These are phyloP conservation scores for Cyberlindnera sargentensis DNA, from an alignment of 805 yeast species.

Conservation along the genomic window DNA sequence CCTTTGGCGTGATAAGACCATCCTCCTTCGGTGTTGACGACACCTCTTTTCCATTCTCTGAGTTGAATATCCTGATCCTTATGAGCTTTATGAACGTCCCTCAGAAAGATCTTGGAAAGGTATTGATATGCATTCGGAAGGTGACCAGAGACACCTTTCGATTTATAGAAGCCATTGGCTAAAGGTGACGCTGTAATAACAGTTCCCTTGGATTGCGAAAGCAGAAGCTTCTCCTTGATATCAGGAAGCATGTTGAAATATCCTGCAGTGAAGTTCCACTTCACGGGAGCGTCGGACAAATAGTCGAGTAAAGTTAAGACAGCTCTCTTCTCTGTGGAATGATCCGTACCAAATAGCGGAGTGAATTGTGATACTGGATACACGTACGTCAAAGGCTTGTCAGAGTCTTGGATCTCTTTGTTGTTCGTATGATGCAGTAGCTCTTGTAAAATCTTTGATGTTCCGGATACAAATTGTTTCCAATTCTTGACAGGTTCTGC, in stretches of 20 bases:
- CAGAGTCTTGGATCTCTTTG: constrained; percentile 12
- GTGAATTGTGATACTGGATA: constrained; percentile 91
- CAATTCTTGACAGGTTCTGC: constrained; percentile 59
- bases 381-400: constrained; percentile 50
- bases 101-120: constrained; percentile 62
- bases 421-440: constrained; percentile 41
- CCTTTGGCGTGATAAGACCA: constrained; percentile 99
- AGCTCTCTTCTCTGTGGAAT: constrained; percentile 78
- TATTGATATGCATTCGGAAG: constrained; percentile 84
- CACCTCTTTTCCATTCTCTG: constrained; percentile 83
- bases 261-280: constrained; percentile 93
- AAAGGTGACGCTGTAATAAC: constrained; percentile 89
- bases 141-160: constrained; percentile 72
- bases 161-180: constrained; percentile 89
- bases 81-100: constrained; percentile 36
- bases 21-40: constrained; percentile 73
- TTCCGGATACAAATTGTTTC: constrained; percentile 43
- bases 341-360: constrained; percentile 58
- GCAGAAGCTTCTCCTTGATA: constrained; percentile 50
- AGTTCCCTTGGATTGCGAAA: constrained; percentile 51
- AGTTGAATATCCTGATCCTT: constrained; percentile 44
- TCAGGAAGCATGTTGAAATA: constrained; percentile 87
- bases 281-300: constrained; percentile 45
- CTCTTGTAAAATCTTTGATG: constrained; percentile 51
- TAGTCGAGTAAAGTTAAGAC: constrained; percentile 54